These are phyloP conservation scores for Acer saccharum DNA, from an alignment of 345 rosid genomes.

Conservation along the genomic window DNA sequence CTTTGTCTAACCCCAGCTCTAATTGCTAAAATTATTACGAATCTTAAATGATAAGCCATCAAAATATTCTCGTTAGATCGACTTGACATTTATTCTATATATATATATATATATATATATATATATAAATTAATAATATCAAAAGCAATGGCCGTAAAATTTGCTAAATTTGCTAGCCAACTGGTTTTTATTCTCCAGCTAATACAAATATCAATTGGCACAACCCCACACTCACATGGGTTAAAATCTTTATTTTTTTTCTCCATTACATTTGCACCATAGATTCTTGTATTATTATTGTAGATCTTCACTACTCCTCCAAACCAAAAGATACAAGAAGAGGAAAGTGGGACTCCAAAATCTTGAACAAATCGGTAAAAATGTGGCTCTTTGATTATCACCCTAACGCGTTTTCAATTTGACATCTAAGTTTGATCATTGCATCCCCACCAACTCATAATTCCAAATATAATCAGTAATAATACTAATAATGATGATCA, in stretches of 20 bases:
- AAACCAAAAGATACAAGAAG: not conserved
- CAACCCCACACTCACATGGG: conserved; percentile 40
- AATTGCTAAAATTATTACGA: not conserved
- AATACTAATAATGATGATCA: not conserved
- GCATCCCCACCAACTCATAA: conserved; percentile 7
- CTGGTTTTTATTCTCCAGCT: not conserved
- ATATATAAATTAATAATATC: not conserved
- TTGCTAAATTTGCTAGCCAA: not conserved
- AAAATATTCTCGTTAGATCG: not conserved
- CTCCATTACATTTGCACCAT: conserved; percentile 4
- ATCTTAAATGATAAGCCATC: not conserved
- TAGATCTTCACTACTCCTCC: not conserved
- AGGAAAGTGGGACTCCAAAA: conserved; percentile 5
- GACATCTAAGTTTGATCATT: conserved; percentile 12
- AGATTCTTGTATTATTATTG: conserved; percentile 1
- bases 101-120: not conserved
- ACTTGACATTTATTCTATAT: not conserved
- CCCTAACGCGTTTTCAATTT: conserved; percentile 10
- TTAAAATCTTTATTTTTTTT: conserved; percentile 9
- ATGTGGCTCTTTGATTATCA: conserved; percentile 1
- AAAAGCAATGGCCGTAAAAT: not conserved
- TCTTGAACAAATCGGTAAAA: not conserved
- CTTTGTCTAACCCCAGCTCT: not conserved
- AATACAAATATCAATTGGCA: not conserved
- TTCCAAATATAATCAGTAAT: not conserved